Percentiles rank a stretch among this genome's conserved stretches.
phyloP scores from a whole-genome alignment of 179 eudicot genomes.

The Sideroxylon spinosum region DNA sequence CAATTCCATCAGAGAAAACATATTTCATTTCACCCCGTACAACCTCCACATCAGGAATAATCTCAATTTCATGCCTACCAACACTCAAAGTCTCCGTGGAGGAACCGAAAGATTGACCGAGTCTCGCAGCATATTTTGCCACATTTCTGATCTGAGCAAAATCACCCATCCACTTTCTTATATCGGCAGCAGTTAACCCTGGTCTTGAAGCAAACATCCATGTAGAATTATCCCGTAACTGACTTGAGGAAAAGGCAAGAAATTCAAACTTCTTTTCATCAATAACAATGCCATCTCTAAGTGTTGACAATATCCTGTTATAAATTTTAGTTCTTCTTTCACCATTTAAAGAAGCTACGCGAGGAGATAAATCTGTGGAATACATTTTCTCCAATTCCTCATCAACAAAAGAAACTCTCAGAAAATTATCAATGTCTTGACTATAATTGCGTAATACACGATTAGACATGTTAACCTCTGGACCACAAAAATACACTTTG shows the following conservation, averaged over 20 bases:
- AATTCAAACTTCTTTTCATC: conserved; percentile 74
- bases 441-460: conserved; percentile 60
- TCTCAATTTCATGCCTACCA: conserved; percentile 44
- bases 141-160: conserved; percentile 64
- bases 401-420: conserved; percentile 87
- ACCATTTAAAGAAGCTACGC: conserved; percentile 28
- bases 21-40: conserved; percentile 28
- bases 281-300: conserved; percentile 56
- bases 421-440: conserved; percentile 60
- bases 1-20: conserved; percentile 96
- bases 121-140: conserved; percentile 93
- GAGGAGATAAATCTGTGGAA: conserved; percentile 68
- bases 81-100: conserved; percentile 85
- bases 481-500: conserved; percentile 77
- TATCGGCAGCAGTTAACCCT: conserved; percentile 52
- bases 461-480: conserved; percentile 81
- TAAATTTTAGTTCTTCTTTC: conserved; percentile 49
- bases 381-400: conserved; percentile 65
- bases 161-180: conserved; percentile 87
- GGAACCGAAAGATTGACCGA: conserved; percentile 92
- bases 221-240: conserved; percentile 77
- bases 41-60: conserved; percentile 56
- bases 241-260: conserved; percentile 95
- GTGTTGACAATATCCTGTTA: conserved; percentile 49
- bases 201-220: conserved; percentile 94